Evolutionary conservation across 768 basidiomycete genomes (phyloP).

Genomic region (Mycena galopus): DNA sequence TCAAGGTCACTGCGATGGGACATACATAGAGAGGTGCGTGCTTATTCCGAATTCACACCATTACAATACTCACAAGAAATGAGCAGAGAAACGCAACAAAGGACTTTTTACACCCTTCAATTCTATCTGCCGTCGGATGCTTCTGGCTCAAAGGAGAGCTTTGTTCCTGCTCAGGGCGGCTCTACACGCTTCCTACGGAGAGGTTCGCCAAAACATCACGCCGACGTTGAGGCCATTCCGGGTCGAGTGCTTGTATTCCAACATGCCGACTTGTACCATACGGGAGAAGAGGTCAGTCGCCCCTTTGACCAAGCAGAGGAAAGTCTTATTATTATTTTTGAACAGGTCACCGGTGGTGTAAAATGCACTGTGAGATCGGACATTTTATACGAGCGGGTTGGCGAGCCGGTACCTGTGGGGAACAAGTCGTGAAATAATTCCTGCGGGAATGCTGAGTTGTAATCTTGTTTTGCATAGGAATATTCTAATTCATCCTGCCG

Average conservation of each 20-base stretch:
- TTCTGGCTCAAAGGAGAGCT: constrained; percentile 28
- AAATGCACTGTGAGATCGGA: constrained; percentile 30
- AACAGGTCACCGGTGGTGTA: constrained; percentile 21
- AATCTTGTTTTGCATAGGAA: too few species aligned
- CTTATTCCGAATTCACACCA: neutral
- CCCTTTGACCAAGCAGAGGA: neutral
- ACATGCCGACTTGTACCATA: constrained; percentile 19
- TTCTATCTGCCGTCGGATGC: constrained; percentile 33
- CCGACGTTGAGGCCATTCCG: constrained; percentile 28
- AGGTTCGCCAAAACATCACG: neutral
- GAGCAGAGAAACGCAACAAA: constrained; percentile 17
- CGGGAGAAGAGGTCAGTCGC: constrained; percentile 26
- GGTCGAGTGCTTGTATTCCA: constrained; percentile 35
- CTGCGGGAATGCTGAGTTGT: neutral
- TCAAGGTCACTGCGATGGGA: constrained; percentile 6
- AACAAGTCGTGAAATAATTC: neutral
- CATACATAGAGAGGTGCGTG: constrained; percentile 3
- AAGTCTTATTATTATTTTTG: neutral
- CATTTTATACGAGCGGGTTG: constrained; percentile 28
- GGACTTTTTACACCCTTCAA: constrained; percentile 34
- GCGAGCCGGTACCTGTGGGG: neutral
- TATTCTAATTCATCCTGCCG: too few species aligned
- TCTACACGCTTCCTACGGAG: constrained; percentile 15
- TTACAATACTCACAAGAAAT: neutral
- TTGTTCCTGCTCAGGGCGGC: constrained; percentile 26